Conservation (phyloP, 768 basidiomycete species). For the Gloeophyllum trabeum region DNA sequence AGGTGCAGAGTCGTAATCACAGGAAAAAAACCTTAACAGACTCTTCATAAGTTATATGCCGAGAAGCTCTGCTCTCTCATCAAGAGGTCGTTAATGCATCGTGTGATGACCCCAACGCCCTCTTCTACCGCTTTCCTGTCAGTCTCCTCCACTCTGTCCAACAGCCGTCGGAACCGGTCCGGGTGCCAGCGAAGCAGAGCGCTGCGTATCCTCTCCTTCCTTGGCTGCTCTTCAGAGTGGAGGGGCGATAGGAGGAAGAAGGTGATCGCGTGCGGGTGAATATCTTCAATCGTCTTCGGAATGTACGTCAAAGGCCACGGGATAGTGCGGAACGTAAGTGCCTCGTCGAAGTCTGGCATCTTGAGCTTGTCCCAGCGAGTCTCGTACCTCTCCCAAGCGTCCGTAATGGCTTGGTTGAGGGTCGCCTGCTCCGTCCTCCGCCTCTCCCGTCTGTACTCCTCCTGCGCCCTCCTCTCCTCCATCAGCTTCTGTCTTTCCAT, state of each 20-base stretch:
- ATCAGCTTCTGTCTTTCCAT: conserved; percentile 8
- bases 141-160: conserved; percentile 36
- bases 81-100: conserved; percentile 59
- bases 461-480: conserved; percentile 21
- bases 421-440: conserved; percentile 30
- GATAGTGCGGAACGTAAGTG: conserved; percentile 46
- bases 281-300: conserved; percentile 33
- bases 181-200: conserved; percentile 77
- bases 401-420: conserved; percentile 31
- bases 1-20: no score
- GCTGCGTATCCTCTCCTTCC: conserved; percentile 53
- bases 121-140: conserved; percentile 47
- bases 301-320: conserved; percentile 56
- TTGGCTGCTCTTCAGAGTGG: conserved; percentile 47
- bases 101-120: conserved; percentile 52
- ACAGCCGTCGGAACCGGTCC: conserved; percentile 55
- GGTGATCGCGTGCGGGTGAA: conserved; percentile 42
- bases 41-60: conserved; percentile 2
- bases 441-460: conserved; percentile 18
- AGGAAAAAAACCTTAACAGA: no score
- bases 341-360: conserved; percentile 20
- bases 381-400: conserved; percentile 60
- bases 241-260: conserved; percentile 53
- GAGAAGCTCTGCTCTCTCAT: conserved; percentile 4
- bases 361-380: conserved; percentile 45